Evolutionary conservation across 1,139 yeast species (phyloP).

Genomic region (Saccharomyces hybrid): DNA sequence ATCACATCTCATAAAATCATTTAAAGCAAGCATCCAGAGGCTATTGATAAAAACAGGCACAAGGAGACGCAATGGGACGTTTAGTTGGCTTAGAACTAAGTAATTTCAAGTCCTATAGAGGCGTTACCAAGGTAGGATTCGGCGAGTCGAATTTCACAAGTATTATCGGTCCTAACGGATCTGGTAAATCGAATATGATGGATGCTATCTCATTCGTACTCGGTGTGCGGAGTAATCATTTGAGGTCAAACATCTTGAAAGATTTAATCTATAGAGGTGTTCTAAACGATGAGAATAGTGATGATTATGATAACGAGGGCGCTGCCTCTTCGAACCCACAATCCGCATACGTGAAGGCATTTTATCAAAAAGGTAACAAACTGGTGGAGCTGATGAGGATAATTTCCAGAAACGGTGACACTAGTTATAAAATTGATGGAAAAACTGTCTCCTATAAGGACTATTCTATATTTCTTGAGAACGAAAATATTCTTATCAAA

Average conservation of each 20-base stretch:
- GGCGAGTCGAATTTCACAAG: constrained; percentile 81
- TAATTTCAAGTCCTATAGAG: constrained; percentile 88
- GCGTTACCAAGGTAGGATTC: constrained; percentile 67
- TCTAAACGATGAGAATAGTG: constrained; percentile 19
- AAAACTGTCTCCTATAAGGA: constrained; percentile 53
- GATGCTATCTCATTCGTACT: constrained; percentile 94
- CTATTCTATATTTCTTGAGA: constrained; percentile 58
- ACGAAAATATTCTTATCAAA: constrained; percentile 75
- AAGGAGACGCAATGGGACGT: constrained; percentile 51
- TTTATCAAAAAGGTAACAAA: constrained; percentile 58
- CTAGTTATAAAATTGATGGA: constrained; percentile 65
- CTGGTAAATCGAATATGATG: constrained; percentile 97
- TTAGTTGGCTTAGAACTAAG: constrained; percentile 63
- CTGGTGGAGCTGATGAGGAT: constrained; percentile 34
- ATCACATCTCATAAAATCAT: background rate
- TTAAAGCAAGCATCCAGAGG: background rate
- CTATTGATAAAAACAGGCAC: background rate
- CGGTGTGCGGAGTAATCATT: constrained; percentile 70
- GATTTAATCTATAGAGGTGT: constrained; percentile 81
- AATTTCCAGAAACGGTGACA: constrained; percentile 48
- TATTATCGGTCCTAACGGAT: constrained; percentile 95
- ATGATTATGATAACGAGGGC: constrained; percentile 18
- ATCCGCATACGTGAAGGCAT: constrained; percentile 73
- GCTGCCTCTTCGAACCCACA: constrained; percentile 35
- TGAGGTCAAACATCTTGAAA: constrained; percentile 64